phyloP scores from a whole-genome alignment of 1,284 basidiomycete genomes.

The Takashimella tepidaria region DNA sequence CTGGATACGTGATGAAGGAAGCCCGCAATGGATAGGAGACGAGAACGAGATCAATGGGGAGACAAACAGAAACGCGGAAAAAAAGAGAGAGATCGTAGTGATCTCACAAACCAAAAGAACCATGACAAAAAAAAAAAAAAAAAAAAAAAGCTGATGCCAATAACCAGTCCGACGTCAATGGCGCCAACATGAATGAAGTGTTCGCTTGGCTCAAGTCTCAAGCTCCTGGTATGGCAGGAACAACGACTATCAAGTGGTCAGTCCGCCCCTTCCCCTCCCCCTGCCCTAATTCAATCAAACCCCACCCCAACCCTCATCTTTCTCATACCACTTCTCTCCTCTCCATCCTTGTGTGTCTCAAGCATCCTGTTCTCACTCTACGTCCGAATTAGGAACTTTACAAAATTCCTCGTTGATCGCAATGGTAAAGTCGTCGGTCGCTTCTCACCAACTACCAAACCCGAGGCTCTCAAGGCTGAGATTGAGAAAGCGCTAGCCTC shows the following conservation, averaged over 20 bases:
- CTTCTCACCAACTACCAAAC: slow-evolving; percentile 33
- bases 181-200: slow-evolving; percentile 67
- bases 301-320: no score
- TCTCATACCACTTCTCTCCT: slow-evolving; percentile 3
- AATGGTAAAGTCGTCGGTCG: slow-evolving; percentile 37
- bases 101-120: no score
- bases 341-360: no score
- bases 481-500: slow-evolving; percentile 36
- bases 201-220: slow-evolving; percentile 76
- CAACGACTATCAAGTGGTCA: slow-evolving; percentile 44
- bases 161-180: slow-evolving; percentile 81
- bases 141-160: no score
- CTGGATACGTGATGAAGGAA: no score
- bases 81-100: no score
- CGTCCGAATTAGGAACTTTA: slow-evolving; percentile 34
- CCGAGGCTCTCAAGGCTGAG: slow-evolving; percentile 31
- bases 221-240: slow-evolving; percentile 32
- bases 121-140: no score
- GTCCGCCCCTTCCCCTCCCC: slow-evolving; percentile 7
- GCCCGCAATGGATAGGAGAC: no score
- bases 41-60: no score
- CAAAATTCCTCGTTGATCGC: slow-evolving; percentile 41
- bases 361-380: neutral
- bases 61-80: no score
- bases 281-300: neutral